A percentile compares a stretch with the other conserved stretches of the same genome.
Conservation (phyloP, 73 alveolate species). For the Stentor roeselii region DNA sequence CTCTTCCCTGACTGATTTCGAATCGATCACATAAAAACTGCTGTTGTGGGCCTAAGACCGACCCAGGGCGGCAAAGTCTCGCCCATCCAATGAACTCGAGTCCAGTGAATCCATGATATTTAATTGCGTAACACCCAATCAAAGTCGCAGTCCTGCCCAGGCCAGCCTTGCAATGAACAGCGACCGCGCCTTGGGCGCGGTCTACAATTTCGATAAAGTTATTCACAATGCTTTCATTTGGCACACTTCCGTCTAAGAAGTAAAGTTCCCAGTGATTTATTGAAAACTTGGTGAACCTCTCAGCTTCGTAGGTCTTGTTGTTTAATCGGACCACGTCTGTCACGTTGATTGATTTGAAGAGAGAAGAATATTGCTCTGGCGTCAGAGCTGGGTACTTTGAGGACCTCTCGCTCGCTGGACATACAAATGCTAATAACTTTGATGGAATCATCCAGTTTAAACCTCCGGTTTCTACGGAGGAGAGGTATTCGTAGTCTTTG, state of each 20-base stretch:
- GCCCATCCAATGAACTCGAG: slow-evolving; percentile 73
- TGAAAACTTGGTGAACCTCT: slow-evolving; percentile 62
- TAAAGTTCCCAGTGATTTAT: slow-evolving; percentile 79
- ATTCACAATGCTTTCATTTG: slow-evolving; percentile 78
- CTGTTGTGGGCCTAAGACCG: slow-evolving; percentile 75
- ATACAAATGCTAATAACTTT: slow-evolving; percentile 61
- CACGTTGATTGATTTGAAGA: slow-evolving; percentile 78
- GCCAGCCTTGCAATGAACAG: slow-evolving; percentile 97
- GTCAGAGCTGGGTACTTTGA: slow-evolving; percentile 38
- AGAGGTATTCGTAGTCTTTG: slow-evolving; percentile 65
- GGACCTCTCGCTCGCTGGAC: slow-evolving; percentile 52
- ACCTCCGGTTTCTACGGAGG: slow-evolving; percentile 83
- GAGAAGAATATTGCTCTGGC: slow-evolving; percentile 90
- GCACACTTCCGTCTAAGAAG: slow-evolving; percentile 93
- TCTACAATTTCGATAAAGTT: slow-evolving; percentile 77
- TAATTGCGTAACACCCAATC: slow-evolving; percentile 77
- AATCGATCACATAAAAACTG: no score
- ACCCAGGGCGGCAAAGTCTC: slow-evolving; percentile 80
- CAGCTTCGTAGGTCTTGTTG: slow-evolving; percentile 65
- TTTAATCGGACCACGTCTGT: slow-evolving; percentile 80
- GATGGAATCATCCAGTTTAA: slow-evolving; percentile 82
- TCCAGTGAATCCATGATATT: slow-evolving; percentile 78
- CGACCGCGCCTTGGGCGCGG: slow-evolving; percentile 76
- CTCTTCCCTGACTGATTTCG: slow-evolving; percentile 33
- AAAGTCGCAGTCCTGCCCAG: slow-evolving; percentile 95